Evolutionary conservation across 2,329 filamentous ascomycete genomes (phyloP).

Genomic region (Diaporthe caulivora): DNA sequence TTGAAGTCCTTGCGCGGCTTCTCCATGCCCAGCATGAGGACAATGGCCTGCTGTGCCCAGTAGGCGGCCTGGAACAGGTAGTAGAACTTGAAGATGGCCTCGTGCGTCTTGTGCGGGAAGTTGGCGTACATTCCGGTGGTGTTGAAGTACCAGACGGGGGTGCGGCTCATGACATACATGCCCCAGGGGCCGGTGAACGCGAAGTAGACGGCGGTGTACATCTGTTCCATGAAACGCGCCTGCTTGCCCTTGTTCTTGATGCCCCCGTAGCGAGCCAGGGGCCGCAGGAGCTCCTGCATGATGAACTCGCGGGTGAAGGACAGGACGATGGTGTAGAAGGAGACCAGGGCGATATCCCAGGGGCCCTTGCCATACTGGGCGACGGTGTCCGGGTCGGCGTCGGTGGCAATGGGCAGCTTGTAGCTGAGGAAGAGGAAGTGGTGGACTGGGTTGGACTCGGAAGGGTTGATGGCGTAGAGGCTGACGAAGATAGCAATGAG

Average conservation of each 20-base stretch:
- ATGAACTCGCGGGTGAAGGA: conserved; percentile 95
- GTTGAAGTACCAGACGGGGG: conserved; percentile 97
- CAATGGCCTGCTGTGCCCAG: conserved; percentile 95
- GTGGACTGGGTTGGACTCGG: conserved; percentile 81
- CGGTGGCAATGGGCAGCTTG: conserved; percentile 68
- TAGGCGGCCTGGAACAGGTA: conserved; percentile 95
- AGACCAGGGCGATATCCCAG: conserved; percentile 87
- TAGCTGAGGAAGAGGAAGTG: conserved; percentile 93
- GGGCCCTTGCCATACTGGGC: conserved; percentile 89
- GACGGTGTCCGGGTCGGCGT: conserved; percentile 56
- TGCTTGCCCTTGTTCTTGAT: conserved; percentile 83
- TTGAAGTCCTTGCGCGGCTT: conserved; percentile 96
- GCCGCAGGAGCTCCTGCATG: conserved; percentile 90
- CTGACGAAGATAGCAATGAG: conserved; percentile 73
- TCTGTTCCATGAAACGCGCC: conserved; percentile 94
- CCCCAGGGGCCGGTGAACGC: conserved; percentile 84
- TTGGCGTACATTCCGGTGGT: conserved; percentile 89
- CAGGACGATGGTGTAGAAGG: conserved; percentile 89
- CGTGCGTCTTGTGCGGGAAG: conserved; percentile 87
- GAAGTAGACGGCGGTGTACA: conserved; percentile 95
- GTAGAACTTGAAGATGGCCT: conserved; percentile 90
- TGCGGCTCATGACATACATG: conserved; percentile 89
- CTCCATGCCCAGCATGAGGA: conserved; percentile 87
- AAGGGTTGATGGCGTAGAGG: conserved; percentile 81
- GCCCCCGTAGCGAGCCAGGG: conserved; percentile 77